Evolutionary conservation across 148 eudicot species (phyloP).

Genomic region (Cornus florida): DNA sequence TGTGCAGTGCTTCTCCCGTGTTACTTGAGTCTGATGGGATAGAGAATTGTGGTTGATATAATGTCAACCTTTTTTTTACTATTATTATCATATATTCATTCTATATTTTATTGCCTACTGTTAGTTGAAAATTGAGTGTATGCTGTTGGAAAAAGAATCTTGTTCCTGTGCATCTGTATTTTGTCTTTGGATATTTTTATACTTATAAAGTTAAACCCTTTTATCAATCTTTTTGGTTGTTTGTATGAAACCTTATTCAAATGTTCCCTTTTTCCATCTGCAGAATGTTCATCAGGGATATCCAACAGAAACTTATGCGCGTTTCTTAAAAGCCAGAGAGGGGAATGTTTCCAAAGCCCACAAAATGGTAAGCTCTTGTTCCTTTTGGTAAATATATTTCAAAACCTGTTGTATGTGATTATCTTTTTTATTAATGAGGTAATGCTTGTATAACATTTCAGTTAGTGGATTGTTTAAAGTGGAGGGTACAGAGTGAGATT

Average conservation of each 20-base stretch:
- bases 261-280: constrained; percentile 10
- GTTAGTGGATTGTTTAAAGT: constrained; percentile 55
- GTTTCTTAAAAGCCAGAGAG: constrained; percentile 72
- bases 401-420: neutral
- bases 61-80: too few species aligned
- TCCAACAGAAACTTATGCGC: constrained; percentile 43
- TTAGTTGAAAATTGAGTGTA: neutral
- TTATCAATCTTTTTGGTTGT: neutral
- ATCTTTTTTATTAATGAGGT: neutral
- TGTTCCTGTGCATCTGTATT: neutral
- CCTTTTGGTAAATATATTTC: neutral
- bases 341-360: constrained; percentile 56
- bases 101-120: neutral
- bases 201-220: neutral
- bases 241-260: constrained; percentile 7
- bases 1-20: neutral
- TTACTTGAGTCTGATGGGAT: neutral
- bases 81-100: too few species aligned
- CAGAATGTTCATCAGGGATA: constrained; percentile 74
- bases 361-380: constrained; percentile 43
- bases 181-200: neutral
- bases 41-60: neutral
- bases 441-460: constrained; percentile 29
- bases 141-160: neutral
- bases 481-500: constrained; percentile 58